These are phyloP conservation scores for Usnea hakonensis DNA, from an alignment of 495 filamentous ascomycete genomes.

Conservation along the genomic window DNA sequence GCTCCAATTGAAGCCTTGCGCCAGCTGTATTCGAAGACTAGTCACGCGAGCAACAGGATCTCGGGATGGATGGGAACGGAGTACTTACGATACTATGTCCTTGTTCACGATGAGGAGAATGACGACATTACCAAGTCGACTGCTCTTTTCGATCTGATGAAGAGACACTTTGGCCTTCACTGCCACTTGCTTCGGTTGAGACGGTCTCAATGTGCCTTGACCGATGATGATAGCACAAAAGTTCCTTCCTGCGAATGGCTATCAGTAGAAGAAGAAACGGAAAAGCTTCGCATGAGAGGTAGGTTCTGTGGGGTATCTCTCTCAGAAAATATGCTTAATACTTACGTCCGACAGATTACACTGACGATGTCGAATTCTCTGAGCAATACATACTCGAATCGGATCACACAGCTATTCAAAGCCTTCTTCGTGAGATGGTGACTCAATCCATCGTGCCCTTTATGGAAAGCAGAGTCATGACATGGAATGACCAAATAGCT, in stretches of 20 bases:
- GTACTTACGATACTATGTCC: constrained; percentile 88
- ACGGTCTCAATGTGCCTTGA: constrained; percentile 74
- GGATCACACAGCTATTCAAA: constrained; percentile 75
- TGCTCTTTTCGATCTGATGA: constrained; percentile 92
- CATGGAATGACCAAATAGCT: constrained; percentile 98
- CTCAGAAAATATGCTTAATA: constrained; percentile 22
- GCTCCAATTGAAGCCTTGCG: constrained; percentile 76
- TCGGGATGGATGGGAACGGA: constrained; percentile 82
- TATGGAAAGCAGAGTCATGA: constrained; percentile 83
- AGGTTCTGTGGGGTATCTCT: constrained; percentile 16
- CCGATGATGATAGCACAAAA: constrained; percentile 83
- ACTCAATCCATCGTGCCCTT: constrained; percentile 86
- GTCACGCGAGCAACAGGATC: constrained; percentile 53
- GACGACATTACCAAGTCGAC: constrained; percentile 87
- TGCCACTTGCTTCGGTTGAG: constrained; percentile 85
- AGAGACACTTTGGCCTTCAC: constrained; percentile 88
- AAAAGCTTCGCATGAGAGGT: constrained; percentile 58
- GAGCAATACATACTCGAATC: constrained; percentile 82
- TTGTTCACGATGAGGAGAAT: constrained; percentile 93
- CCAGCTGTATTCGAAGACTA: constrained; percentile 70
- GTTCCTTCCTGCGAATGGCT: constrained; percentile 80
- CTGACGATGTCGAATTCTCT: constrained; percentile 60
- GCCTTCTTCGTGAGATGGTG: constrained; percentile 85
- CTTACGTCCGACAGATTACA: constrained; percentile 9
- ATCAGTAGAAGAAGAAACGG: constrained; percentile 76